Evolutionary conservation across 352 stramenopile species (phyloP).

Genomic region (Globisporangium canariense): DNA sequence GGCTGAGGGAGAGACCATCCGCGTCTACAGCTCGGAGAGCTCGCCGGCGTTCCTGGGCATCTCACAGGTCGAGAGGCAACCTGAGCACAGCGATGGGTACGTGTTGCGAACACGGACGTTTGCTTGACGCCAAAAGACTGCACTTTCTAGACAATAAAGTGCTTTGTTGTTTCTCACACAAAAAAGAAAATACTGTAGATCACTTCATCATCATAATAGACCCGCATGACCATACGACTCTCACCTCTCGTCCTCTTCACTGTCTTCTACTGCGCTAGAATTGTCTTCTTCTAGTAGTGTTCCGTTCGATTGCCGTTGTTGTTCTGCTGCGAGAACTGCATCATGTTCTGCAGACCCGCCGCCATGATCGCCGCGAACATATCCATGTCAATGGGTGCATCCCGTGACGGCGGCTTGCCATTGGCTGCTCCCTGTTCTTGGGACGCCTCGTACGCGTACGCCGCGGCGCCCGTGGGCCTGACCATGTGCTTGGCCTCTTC

Average conservation of each 20-base stretch:
- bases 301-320: conserved; percentile 18
- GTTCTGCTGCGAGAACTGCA: conserved; percentile 41
- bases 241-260: neutral
- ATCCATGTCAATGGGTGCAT: conserved; percentile 68
- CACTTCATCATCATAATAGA: conserved; percentile 26
- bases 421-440: conserved; percentile 29
- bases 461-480: conserved; percentile 72
- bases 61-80: conserved; percentile 45
- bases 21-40: conserved; percentile 44
- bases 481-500: conserved; percentile 84
- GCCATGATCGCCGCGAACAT: conserved; percentile 84
- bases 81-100: conserved; percentile 25
- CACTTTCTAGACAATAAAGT: neutral
- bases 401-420: conserved; percentile 17
- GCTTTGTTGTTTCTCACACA: neutral
- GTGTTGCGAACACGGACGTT: conserved; percentile 71
- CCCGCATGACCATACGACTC: conserved; percentile 7
- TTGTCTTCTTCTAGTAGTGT: conserved; percentile 9
- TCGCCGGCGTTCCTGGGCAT: conserved; percentile 41
- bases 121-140: conserved; percentile 23
- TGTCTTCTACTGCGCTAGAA: conserved; percentile 3
- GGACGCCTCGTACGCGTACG: conserved; percentile 76
- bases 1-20: conserved; percentile 35
- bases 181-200: conserved; percentile 6
- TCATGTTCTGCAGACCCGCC: conserved; percentile 78